Percentiles rank a stretch among this genome's conserved stretches.
These are phyloP conservation scores for Aspergillus aculeatinus DNA, from an alignment of 2,329 filamentous ascomycete species.

Conservation along the genomic window DNA sequence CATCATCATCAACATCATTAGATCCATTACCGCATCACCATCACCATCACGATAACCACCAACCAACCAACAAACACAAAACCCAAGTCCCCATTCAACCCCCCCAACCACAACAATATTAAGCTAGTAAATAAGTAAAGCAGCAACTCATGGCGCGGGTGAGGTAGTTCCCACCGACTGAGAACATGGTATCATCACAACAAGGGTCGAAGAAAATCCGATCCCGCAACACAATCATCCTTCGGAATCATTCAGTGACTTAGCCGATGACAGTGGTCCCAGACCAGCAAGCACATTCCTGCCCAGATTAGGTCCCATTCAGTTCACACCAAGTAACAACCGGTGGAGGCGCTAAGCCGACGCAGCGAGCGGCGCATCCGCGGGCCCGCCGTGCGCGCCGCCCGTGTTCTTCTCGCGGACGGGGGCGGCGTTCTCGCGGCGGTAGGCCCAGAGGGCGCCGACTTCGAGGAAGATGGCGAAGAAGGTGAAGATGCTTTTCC, in stretches of 20 bases:
- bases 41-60: too few relatives aligned
- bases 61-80: neutral
- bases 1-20: too few relatives aligned
- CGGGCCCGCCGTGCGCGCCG: constrained; percentile 19
- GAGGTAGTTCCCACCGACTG: neutral
- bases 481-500: constrained; percentile 43
- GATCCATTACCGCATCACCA: too few relatives aligned
- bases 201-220: neutral
- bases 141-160: too few relatives aligned
- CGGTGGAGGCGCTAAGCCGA: neutral
- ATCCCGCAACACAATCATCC: neutral
- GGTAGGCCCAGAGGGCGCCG: constrained; percentile 35
- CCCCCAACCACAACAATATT: too few relatives aligned
- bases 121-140: too few relatives aligned
- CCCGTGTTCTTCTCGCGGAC: constrained; percentile 27
- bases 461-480: constrained; percentile 41
- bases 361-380: constrained; percentile 15
- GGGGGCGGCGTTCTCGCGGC: constrained; percentile 19
- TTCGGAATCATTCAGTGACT: too few relatives aligned
- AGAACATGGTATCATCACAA: neutral
- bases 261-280: too few relatives aligned
- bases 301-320: too few relatives aligned
- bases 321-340: too few relatives aligned
- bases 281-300: too few relatives aligned
- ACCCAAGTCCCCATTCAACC: too few relatives aligned